These are phyloP conservation scores for Paracorniculantispora psalliotae DNA, from an alignment of 2,329 filamentous ascomycete genomes.

Conservation along the genomic window DNA sequence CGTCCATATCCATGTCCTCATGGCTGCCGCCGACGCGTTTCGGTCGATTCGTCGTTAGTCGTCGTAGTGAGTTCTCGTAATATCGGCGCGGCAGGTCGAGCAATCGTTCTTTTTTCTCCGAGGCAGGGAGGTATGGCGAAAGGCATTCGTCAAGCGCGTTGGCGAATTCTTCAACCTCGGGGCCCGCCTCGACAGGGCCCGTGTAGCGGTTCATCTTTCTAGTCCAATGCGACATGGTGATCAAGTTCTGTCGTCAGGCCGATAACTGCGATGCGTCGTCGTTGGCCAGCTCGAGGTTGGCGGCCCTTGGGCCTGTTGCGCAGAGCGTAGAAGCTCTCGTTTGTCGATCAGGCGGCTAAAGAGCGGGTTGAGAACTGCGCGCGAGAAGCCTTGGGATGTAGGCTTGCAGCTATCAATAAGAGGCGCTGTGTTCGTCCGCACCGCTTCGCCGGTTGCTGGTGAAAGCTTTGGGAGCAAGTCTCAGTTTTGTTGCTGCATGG, in stretches of 20 bases:
- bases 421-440: neutral
- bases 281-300: constrained; percentile 2
- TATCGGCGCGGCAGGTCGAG: constrained; percentile 58
- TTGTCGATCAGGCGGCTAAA: neutral
- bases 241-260: neutral
- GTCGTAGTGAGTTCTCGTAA: constrained; percentile 45
- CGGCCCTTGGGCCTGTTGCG: constrained; percentile 1
- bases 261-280: neutral
- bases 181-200: constrained; percentile 56
- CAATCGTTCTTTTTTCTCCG: constrained; percentile 60
- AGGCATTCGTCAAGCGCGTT: constrained; percentile 74
- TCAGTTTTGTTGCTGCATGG: neutral
- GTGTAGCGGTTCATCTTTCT: neutral
- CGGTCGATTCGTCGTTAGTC: constrained; percentile 28
- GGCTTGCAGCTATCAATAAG: neutral
- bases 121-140: constrained; percentile 38
- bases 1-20: constrained; percentile 51
- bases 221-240: neutral
- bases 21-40: constrained; percentile 27
- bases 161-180: constrained; percentile 84
- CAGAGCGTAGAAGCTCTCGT: constrained; percentile 2
- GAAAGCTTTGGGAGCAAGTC: neutral
- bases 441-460: neutral
- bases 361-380: neutral
- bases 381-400: neutral